Percentiles rank a stretch among this genome's conserved stretches.
These are phyloP conservation scores for Raddia distichophylla DNA, from an alignment of 176 grass and related monocot species.

Conservation along the genomic window DNA sequence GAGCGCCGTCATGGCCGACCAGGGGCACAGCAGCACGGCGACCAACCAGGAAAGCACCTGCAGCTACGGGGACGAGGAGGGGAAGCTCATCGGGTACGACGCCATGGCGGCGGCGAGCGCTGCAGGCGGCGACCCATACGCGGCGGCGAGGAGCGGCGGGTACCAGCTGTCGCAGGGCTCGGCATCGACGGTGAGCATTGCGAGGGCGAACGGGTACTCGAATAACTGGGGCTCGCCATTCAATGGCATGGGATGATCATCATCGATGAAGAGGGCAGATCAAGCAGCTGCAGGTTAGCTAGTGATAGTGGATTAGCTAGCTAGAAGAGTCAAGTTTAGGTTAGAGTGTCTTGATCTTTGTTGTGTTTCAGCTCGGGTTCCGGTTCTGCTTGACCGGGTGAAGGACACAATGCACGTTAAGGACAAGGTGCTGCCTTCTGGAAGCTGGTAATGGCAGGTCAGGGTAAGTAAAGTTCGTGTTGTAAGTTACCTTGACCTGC, in stretches of 20 bases:
- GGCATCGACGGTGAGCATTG: conserved; percentile 51
- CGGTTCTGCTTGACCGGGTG: conserved; percentile 27
- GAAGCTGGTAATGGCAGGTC: conserved; percentile 60
- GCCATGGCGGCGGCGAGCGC: conserved; percentile 34
- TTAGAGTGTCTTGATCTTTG: conserved; percentile 40
- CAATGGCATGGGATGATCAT: conserved; percentile 54
- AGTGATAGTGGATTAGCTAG: conserved; percentile 37
- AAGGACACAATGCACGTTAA: conserved; percentile 21
- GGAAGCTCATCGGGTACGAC: conserved; percentile 51
- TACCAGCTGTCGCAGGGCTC: conserved; percentile 70
- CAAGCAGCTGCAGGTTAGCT: conserved; percentile 4
- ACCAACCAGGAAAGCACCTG: conserved; percentile 46
- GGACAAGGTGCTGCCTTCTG: conserved; percentile 34
- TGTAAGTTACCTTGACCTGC: conserved; percentile 44
- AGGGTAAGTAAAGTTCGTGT: conserved; percentile 43
- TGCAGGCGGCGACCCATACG: conserved; percentile 33
- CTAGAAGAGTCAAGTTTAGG: conserved; percentile 36
- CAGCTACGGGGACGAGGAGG: conserved; percentile 50
- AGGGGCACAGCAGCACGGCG: conserved; percentile 53
- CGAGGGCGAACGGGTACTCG: conserved; percentile 52
- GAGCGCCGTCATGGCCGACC: conserved; percentile 40
- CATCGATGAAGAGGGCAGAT: conserved; percentile 8
- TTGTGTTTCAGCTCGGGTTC: conserved; percentile 25
- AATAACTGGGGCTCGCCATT: conserved; percentile 55
- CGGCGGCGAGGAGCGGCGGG: conserved; percentile 44